Evolutionary conservation across 1,284 basidiomycete species (phyloP).

Genomic region (Athelia sp.): DNA sequence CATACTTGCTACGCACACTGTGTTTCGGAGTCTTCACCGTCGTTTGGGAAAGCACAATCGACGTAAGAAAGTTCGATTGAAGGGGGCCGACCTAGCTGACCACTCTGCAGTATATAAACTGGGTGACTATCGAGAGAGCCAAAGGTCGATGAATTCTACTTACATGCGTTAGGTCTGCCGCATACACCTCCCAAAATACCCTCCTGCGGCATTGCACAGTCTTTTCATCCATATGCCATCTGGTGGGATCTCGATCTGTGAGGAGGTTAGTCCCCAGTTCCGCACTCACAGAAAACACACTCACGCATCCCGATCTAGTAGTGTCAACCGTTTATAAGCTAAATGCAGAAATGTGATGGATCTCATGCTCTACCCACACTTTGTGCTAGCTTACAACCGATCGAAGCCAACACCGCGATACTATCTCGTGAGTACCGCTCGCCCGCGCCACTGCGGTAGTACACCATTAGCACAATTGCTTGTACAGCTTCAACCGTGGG

Average conservation of each 20-base stretch:
- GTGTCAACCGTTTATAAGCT: too few species aligned
- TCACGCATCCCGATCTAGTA: conserved; percentile 50
- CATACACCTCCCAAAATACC: conserved; percentile 57
- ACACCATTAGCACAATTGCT: conserved; percentile 48
- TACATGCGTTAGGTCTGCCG: conserved; percentile 45
- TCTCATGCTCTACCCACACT: conserved; percentile 37
- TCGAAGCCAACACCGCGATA: conserved; percentile 43
- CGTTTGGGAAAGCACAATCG: conserved; percentile 52
- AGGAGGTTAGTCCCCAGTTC: conserved; percentile 5
- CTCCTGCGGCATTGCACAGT: conserved; percentile 49
- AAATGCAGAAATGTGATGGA: conserved; percentile 6
- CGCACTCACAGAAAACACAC: conserved; percentile 15
- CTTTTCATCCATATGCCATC: conserved; percentile 51
- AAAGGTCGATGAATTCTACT: too few species aligned
- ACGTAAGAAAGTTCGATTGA: conserved; percentile 50
- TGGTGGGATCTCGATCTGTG: conserved; percentile 55
- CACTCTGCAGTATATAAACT: conserved; percentile 30
- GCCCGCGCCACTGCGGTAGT: conserved; percentile 50
- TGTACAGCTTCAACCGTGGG: conserved; percentile 59
- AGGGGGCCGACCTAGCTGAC: conserved; percentile 50
- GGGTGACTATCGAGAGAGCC: not conserved
- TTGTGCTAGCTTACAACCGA: conserved; percentile 52
- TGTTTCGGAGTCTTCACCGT: conserved; percentile 40
- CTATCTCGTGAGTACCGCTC: conserved; percentile 48
- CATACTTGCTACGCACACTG: conserved; percentile 49